Base-by-base conservation (phyloP, 257 asterid species). In the Misopates orontium region DNA sequence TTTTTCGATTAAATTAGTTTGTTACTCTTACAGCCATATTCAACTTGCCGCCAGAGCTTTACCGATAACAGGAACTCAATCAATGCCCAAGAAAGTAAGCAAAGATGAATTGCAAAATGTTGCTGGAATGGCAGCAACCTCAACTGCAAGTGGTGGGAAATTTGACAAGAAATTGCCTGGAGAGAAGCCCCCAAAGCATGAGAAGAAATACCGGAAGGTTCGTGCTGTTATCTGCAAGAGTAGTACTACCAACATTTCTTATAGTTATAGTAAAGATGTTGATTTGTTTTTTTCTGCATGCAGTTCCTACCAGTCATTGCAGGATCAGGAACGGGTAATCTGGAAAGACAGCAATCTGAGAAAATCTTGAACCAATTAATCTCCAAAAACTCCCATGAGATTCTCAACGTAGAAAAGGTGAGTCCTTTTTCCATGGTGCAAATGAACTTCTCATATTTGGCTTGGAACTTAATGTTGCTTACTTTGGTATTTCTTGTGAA, bases 81-180 rank as follows among this genome's bases (percentile, higher is more conserved):
- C 87, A 64, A 80, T 76, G 69, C 85, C 89, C 31, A 83, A 75
- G 62, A 90, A 87, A 74, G 77, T 83, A 22, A 75, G 94, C 86
- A 94, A 88, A 79, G 91, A 82, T 21, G 99, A 87, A 70, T 71
- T 94, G 12, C 96, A 87, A 63, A 80, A 87, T 65, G 95, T 91
- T n/a, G 98, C 97, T 50, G 98, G 99, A 68, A 71, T 94, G 91
- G 98, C 96, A 59, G 87, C 96, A 42, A 76, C 87, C 56, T 79
- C 99, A 24, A 94, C 99, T 31, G 99, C 99, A n/a, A 94, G 99
- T 40, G 96, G 96, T 60, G 98, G 99, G 52, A 94, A 94, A 67
- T 94, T 91, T 67, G 98, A 94, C 83, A 94, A 94, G 84, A 94
- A 94, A 73, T 75, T 94, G 71, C 90, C 92, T 0, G 98, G 98